These are phyloP conservation scores for Bruguiera sexangula DNA, from an alignment of 345 rosid genomes.

Conservation along the genomic window DNA sequence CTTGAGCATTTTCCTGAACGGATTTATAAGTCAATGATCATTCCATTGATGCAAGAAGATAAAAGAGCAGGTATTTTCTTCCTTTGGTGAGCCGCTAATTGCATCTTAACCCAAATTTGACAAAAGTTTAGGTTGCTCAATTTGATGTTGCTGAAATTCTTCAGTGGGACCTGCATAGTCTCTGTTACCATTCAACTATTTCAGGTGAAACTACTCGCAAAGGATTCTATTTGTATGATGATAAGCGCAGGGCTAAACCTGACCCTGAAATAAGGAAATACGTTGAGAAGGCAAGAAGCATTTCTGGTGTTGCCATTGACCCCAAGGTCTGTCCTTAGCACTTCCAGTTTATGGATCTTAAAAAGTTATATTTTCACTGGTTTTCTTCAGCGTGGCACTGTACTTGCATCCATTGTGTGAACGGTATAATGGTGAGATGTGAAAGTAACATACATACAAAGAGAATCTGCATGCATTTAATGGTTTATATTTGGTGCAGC, in stretches of 20 bases:
- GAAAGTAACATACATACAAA: background rate
- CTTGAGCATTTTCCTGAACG: conserved; percentile 76
- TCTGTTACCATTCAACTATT: background rate
- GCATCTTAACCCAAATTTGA: background rate
- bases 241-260: conserved; percentile 77
- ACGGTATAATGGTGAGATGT: background rate
- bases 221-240: conserved; percentile 84
- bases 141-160: background rate
- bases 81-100: background rate
- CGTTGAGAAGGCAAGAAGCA: conserved; percentile 74
- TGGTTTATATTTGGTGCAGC: conserved; percentile 37
- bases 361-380: background rate
- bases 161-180: background rate
- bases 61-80: conserved; percentile 66
- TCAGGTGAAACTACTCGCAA: conserved; percentile 77
- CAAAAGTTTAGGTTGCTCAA: background rate
- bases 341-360: background rate
- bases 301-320: conserved; percentile 65
- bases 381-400: conserved; percentile 9
- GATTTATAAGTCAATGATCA: conserved; percentile 78
- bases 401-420: background rate
- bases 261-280: conserved; percentile 77
- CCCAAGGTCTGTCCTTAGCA: conserved; percentile 51
- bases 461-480: background rate
- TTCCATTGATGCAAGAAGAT: conserved; percentile 87